These are phyloP conservation scores for Pythium volutum DNA, from an alignment of 352 stramenopile species.

Conservation along the genomic window DNA sequence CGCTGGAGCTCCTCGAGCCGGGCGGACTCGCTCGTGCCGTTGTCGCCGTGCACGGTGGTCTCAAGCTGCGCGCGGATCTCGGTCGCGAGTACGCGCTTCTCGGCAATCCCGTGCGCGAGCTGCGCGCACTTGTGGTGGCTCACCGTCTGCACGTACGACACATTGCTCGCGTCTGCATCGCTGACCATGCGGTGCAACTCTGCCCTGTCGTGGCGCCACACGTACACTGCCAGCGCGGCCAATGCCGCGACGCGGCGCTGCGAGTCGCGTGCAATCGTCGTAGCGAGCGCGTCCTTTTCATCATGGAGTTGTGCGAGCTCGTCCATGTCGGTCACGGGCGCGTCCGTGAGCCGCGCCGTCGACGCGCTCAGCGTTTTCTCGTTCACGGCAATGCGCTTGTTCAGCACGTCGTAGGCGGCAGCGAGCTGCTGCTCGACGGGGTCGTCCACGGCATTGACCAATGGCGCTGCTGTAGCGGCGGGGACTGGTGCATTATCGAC, in stretches of 20 bases:
- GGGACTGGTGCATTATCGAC: too few relatives aligned
- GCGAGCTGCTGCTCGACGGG: slow-evolving; percentile 6
- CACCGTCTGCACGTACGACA: slow-evolving; percentile 5
- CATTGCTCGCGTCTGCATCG: slow-evolving; percentile 4
- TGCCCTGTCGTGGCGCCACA: slow-evolving; percentile 7
- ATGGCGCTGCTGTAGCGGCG: too few relatives aligned
- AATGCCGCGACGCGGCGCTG: slow-evolving; percentile 30
- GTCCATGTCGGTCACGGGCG: slow-evolving; percentile 24
- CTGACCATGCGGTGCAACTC: background rate
- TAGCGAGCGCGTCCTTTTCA: slow-evolving; percentile 39
- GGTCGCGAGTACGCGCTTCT: background rate
- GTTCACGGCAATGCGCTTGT: slow-evolving; percentile 23
- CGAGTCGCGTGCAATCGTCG: slow-evolving; percentile 33
- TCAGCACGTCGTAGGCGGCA: slow-evolving; percentile 8
- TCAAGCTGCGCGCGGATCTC: slow-evolving; percentile 9
- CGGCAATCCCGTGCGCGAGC: background rate
- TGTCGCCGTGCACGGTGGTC: background rate
- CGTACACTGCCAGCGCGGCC: slow-evolving; percentile 32
- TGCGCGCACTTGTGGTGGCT: slow-evolving; percentile 9
- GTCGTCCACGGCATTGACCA: too few relatives aligned
- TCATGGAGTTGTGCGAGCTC: slow-evolving; percentile 32
- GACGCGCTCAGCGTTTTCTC: slow-evolving; percentile 36
- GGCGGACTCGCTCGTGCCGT: background rate
- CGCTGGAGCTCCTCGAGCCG: slow-evolving; percentile 4
- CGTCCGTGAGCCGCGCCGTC: slow-evolving; percentile 25